phyloP scores from a whole-genome alignment of 192 early-diverging fungal genomes.

The Globomyces pollinis-pini region DNA sequence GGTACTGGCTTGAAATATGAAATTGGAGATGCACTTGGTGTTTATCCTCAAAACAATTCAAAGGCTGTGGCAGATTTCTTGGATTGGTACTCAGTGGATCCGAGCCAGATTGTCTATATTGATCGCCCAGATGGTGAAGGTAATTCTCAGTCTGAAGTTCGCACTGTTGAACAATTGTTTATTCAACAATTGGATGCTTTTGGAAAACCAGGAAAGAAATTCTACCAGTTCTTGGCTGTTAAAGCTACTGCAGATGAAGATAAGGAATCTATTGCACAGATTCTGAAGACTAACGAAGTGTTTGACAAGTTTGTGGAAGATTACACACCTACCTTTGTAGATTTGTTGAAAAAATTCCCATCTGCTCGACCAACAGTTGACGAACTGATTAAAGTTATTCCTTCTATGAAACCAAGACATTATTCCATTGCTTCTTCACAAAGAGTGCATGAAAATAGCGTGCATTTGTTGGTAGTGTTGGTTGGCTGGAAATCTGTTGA shows the following conservation, averaged over 20 bases:
- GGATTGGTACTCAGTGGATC: slow-evolving; percentile 61
- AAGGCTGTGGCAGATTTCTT: slow-evolving; percentile 68
- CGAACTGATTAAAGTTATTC: slow-evolving; percentile 64
- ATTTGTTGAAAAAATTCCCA: slow-evolving; percentile 77
- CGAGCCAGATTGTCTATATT: slow-evolving; percentile 51
- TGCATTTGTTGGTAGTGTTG: slow-evolving; percentile 86
- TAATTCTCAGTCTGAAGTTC: slow-evolving; percentile 44
- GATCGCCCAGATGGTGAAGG: slow-evolving; percentile 46
- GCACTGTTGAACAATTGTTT: slow-evolving; percentile 72
- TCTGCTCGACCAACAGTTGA: slow-evolving; percentile 68
- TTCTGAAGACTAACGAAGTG: slow-evolving; percentile 62
- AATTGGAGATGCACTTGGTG: slow-evolving; percentile 89
- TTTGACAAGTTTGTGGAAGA: slow-evolving; percentile 74
- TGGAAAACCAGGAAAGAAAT: slow-evolving; percentile 89
- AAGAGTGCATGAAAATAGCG: slow-evolving; percentile 76
- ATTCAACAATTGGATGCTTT: slow-evolving; percentile 82
- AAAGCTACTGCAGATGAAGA: slow-evolving; percentile 56
- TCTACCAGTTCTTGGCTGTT: slow-evolving; percentile 74
- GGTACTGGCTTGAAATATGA: slow-evolving; percentile 77
- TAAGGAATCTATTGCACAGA: slow-evolving; percentile 25
- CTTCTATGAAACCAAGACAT: slow-evolving; percentile 89
- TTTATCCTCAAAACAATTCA: slow-evolving; percentile 81
- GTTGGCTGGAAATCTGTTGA: slow-evolving; percentile 75
- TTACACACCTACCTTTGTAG: slow-evolving; percentile 76
- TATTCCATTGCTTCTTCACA: slow-evolving; percentile 96